Percentiles rank a stretch among this genome's conserved stretches.
phyloP scores from a whole-genome alignment of 208 protist species.

The Leishmania turanica region DNA sequence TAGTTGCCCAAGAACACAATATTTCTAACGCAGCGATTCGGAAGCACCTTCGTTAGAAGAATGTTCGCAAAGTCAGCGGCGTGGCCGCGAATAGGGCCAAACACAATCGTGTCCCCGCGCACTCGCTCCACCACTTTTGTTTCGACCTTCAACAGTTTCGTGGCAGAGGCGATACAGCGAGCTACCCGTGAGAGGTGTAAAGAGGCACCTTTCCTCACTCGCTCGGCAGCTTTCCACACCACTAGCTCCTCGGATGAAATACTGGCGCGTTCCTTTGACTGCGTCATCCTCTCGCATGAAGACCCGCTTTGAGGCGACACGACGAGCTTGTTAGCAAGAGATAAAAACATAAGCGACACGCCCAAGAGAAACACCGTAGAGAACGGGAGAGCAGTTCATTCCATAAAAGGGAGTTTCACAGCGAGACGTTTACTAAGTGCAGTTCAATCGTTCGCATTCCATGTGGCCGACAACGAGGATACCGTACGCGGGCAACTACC shows the following conservation, averaged over 20 bases:
- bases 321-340: not conserved
- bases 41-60: conserved; percentile 51
- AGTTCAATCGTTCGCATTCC: not conserved
- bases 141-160: conserved; percentile 11
- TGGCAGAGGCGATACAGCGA: conserved; percentile 19
- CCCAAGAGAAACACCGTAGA: not conserved
- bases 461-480: not conserved
- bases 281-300: conserved; percentile 18
- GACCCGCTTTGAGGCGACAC: not conserved
- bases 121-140: conserved; percentile 39
- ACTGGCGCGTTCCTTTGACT: conserved; percentile 33
- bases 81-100: conserved; percentile 77
- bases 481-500: not conserved
- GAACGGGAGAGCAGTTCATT: not conserved
- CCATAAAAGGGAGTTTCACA: not conserved
- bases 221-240: conserved; percentile 29
- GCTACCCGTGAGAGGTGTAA: conserved; percentile 23
- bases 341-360: conserved; percentile 4
- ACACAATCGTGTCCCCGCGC: conserved; percentile 49
- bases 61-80: conserved; percentile 73
- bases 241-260: conserved; percentile 32
- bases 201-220: conserved; percentile 7
- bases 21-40: conserved; percentile 28
- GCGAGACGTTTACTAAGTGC: not conserved
- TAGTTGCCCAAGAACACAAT: conserved; percentile 88